Evolutionary conservation across 305 asterid species (phyloP).

Genomic region (Solanum hybrid): DNA sequence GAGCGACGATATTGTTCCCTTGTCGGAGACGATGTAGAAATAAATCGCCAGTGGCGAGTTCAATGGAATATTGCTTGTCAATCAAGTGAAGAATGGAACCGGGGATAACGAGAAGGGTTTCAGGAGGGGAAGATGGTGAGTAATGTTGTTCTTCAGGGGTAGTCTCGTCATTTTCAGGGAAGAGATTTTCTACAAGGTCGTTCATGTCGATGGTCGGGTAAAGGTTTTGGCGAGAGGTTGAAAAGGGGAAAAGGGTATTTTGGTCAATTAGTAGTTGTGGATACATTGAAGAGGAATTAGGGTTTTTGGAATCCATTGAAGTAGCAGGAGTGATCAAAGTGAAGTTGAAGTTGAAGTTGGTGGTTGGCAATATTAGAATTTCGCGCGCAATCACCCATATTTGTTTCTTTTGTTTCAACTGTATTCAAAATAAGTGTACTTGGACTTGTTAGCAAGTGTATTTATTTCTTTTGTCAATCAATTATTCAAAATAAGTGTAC

Average conservation of each 20-base stretch:
- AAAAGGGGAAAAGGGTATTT: slow-evolving; percentile 15
- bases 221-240: slow-evolving; percentile 17
- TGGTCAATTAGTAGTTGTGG: slow-evolving; percentile 13
- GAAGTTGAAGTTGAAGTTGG: neutral
- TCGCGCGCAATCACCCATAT: neutral
- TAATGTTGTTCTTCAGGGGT: neutral
- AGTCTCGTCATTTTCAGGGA: neutral
- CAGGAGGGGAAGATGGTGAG: slow-evolving; percentile 50
- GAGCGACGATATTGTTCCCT: slow-evolving; percentile 24
- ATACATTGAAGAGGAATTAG: slow-evolving; percentile 5
- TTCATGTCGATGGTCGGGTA: slow-evolving; percentile 52
- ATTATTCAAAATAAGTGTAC: neutral
- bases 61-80: slow-evolving; percentile 27
- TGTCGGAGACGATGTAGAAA: neutral
- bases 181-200: slow-evolving; percentile 24
- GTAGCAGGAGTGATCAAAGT: neutral
- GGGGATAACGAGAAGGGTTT: slow-evolving; percentile 36
- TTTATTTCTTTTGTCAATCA: neutral
- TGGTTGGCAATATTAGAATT: neutral
- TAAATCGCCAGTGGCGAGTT: neutral
- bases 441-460: too few relatives aligned
- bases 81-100: slow-evolving; percentile 80
- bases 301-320: slow-evolving; percentile 40
- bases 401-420: neutral
- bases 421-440: neutral